Evolutionary conservation across 345 rosid species (phyloP).

Genomic region (Euclidium syriacum): DNA sequence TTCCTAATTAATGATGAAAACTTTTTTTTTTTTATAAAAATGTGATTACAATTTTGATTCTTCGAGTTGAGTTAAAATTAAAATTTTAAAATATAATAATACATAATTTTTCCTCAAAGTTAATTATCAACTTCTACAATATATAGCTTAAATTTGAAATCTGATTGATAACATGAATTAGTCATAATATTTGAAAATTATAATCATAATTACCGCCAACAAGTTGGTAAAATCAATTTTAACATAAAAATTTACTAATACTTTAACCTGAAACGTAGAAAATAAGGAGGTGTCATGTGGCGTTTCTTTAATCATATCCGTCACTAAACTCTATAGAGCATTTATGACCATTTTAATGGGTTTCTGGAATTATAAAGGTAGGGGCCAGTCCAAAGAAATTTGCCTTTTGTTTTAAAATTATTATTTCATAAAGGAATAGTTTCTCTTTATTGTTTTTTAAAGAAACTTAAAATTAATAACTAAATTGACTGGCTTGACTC

Average conservation of each 20-base stretch:
- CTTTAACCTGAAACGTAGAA: slow-evolving; percentile 13
- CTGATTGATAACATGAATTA: background rate
- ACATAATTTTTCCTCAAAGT: no score
- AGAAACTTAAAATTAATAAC: background rate
- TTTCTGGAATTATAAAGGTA: slow-evolving; percentile 4
- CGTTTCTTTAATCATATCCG: slow-evolving; percentile 21
- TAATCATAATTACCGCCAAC: background rate
- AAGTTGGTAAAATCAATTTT: background rate
- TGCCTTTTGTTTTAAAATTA: slow-evolving; percentile 1
- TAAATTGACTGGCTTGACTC: slow-evolving; percentile 11
- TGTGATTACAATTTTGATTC: no score
- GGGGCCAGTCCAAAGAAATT: background rate
- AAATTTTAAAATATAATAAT: no score
- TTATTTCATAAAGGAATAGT: slow-evolving; percentile 3
- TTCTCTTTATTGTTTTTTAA: background rate
- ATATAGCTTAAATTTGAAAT: background rate
- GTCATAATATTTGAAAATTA: background rate
- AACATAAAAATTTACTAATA: background rate
- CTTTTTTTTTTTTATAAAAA: no score
- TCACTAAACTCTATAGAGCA: slow-evolving; percentile 24
- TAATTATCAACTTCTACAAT: background rate
- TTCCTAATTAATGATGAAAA: no score
- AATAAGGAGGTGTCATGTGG: slow-evolving; percentile 11
- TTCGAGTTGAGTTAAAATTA: no score
- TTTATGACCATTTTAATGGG: background rate